Base-by-base conservation (phyloP, 2,329 filamentous ascomycete species). In the Arthrinium phaeospermum region DNA sequence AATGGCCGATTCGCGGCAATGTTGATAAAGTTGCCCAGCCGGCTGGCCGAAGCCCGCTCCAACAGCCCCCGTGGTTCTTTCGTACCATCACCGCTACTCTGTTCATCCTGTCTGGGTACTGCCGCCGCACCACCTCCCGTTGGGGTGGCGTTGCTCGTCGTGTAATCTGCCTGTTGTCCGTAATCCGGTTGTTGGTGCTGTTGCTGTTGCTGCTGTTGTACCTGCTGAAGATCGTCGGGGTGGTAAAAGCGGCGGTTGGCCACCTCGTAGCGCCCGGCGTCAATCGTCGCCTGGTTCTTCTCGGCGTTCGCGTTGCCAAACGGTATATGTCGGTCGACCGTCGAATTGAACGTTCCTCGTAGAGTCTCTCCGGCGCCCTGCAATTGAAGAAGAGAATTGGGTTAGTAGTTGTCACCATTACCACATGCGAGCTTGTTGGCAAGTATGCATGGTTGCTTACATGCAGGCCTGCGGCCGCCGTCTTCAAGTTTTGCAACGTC, bases 361-460 rank as follows among this genome's bases (percentile, higher is more conserved):
- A 78, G 73, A 22, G 75, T 76, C 70, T 78, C 76, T 22, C 74
- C 74, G 22, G 75, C 76, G 61, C 76, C 76, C 76, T 78, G 49
- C 45, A 24, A 41, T 41, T 49, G 7, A 10, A 49, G 7, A 37
- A 41, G 37, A 10, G 49, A 71, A 34, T 73, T 73, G 70, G 49
- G 74, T 61, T 22, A 22, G 30, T 22, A 73, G 53, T 74, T 73
- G 64, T 76, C 74, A 10, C 72, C 70, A 7, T 5, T 4, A 7
- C 13, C 16, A 72, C 71, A 22, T 72, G 72, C 10, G 34, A 73
- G 67, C 74, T 73, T 6, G 73, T 24, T 44, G 69, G 72, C 37
- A 73, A 71, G 53, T 73, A 34, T 22, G 71, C 72, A 53, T 71
- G 14, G 34, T 67, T 67, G 34, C 68, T 41, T 70, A 57, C 71